Conservation (phyloP, 2,329 filamentous ascomycete genomes). For the Colletotrichum camelliae region DNA sequence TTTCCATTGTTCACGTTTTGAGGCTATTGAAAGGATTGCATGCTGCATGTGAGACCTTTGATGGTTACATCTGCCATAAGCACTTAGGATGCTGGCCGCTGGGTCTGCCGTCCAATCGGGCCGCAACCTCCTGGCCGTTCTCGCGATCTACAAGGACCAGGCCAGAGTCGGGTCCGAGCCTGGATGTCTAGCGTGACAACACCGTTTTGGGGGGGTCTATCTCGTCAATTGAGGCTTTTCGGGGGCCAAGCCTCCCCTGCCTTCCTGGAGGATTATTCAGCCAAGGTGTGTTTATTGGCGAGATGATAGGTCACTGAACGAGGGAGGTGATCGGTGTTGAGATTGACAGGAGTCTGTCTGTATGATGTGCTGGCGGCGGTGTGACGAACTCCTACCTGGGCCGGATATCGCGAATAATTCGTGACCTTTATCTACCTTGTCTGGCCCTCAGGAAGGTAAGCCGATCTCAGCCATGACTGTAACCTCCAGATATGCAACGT, state of each 20-base stretch:
- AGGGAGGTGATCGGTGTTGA: background rate
- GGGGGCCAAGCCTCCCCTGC: background rate
- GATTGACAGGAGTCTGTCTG: background rate
- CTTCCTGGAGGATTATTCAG: background rate
- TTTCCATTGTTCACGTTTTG: background rate
- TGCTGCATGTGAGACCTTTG: constrained; percentile 11
- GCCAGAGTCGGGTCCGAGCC: background rate
- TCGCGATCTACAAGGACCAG: background rate
- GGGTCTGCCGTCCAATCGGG: background rate
- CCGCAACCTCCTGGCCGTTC: background rate
- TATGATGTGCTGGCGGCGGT: background rate
- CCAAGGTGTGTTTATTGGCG: background rate
- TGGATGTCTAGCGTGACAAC: background rate
- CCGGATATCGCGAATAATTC: background rate
- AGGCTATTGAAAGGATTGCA: background rate
- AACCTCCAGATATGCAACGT: background rate
- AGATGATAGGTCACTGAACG: background rate
- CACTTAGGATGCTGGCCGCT: constrained; percentile 1
- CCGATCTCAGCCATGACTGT: background rate
- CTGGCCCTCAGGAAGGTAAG: background rate
- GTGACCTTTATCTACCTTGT: background rate
- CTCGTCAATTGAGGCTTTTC: background rate
- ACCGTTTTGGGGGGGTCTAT: background rate
- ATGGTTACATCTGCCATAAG: constrained; percentile 20
- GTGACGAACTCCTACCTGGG: background rate